Evolutionary conservation across 2,329 filamentous ascomycete genomes (phyloP).

Genomic region (Colletotrichum liaoningense): DNA sequence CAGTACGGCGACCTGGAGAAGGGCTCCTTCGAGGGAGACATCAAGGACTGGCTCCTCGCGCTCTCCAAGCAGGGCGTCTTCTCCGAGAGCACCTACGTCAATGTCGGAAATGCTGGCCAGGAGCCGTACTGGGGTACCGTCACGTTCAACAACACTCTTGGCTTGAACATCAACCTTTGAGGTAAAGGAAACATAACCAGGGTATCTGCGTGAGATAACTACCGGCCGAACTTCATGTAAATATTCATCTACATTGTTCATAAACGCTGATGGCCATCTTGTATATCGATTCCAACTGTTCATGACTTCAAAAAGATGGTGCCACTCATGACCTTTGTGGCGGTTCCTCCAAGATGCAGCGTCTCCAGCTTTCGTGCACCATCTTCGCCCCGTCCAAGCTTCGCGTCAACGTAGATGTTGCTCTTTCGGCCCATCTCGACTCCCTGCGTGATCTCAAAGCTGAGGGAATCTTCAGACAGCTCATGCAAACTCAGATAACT

Average conservation of each 20-base stretch:
- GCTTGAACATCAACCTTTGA: slow-evolving; percentile 38
- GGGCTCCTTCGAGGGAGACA: slow-evolving; percentile 50
- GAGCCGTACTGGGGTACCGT: slow-evolving; percentile 40
- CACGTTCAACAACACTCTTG: slow-evolving; percentile 39
- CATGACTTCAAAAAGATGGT: slow-evolving; percentile 14
- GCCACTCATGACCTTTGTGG: slow-evolving; percentile 30
- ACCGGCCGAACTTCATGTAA: not conserved
- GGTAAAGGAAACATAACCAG: not conserved
- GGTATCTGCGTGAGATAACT: not conserved
- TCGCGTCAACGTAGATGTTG: slow-evolving; percentile 23
- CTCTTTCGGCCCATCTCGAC: slow-evolving; percentile 35
- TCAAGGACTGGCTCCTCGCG: slow-evolving; percentile 54
- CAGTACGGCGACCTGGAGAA: slow-evolving; percentile 43
- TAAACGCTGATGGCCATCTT: too few relatives aligned
- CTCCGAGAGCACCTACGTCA: slow-evolving; percentile 50
- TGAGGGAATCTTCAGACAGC: slow-evolving; percentile 39
- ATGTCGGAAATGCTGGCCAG: slow-evolving; percentile 54
- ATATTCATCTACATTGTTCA: not conserved
- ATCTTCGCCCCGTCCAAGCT: not conserved
- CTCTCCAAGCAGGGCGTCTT: slow-evolving; percentile 51
- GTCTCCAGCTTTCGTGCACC: slow-evolving; percentile 11
- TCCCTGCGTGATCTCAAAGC: slow-evolving; percentile 36
- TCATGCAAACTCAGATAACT: slow-evolving; percentile 63
- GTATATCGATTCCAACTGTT: not conserved
- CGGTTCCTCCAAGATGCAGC: slow-evolving; percentile 29